phyloP scores from a whole-genome alignment of 2,329 filamentous ascomycete species.

The Cercospora zeina region DNA sequence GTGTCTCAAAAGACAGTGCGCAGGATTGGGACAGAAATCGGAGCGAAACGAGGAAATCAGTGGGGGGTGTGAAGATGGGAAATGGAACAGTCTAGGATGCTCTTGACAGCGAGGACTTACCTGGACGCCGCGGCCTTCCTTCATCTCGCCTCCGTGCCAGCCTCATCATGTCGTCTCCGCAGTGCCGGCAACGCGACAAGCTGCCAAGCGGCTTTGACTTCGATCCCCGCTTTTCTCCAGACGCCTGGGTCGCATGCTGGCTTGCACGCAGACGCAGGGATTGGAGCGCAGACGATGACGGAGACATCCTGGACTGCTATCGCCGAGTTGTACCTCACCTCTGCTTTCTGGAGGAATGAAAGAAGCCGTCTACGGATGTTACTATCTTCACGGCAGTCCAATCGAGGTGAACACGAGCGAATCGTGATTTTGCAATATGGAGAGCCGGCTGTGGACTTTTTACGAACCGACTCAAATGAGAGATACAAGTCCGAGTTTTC shows the following conservation, averaged over 20 bases:
- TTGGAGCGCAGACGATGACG: not conserved
- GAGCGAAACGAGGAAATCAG: not conserved
- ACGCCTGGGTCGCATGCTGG: constrained; percentile 6
- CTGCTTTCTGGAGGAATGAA: not conserved
- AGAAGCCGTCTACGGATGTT: accelerated
- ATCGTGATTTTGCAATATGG: not conserved
- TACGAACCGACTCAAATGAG: not conserved
- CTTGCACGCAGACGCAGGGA: not conserved
- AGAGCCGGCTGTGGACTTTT: not conserved
- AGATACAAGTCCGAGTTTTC: not conserved
- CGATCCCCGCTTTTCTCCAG: constrained; percentile 10
- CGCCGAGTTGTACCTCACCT: not conserved
- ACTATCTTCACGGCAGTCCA: not conserved
- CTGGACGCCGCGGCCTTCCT: not conserved
- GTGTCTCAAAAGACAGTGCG: not conserved
- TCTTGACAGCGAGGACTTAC: not conserved
- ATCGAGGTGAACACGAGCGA: not conserved
- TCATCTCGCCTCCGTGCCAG: not conserved
- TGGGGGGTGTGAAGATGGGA: not conserved
- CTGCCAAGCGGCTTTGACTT: constrained; percentile 5
- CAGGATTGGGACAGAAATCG: not conserved
- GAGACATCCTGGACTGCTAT: not conserved
- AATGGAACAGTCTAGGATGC: not conserved
- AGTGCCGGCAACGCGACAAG: constrained; percentile 5
- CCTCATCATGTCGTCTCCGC: constrained; percentile 5